A percentile compares a stretch with the other conserved stretches of the same genome.
These are phyloP conservation scores for Bruguiera sexangula DNA, from an alignment of 345 rosid species.

Conservation along the genomic window DNA sequence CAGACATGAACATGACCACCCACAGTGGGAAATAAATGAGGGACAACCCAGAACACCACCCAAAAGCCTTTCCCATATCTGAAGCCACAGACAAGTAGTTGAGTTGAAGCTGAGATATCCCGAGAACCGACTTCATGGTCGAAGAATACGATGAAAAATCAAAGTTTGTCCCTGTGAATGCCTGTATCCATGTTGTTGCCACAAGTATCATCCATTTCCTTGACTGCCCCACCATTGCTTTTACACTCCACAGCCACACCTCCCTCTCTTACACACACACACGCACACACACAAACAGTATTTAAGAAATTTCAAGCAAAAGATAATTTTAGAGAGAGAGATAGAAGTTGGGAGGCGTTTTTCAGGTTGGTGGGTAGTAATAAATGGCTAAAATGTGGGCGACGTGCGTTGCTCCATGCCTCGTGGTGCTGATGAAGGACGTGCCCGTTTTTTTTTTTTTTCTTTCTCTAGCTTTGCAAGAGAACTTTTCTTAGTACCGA, in stretches of 20 bases:
- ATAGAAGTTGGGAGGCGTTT: too few relatives aligned
- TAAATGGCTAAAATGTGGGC: neutral
- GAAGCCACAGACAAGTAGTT: slow-evolving; percentile 73
- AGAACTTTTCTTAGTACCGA: too few relatives aligned
- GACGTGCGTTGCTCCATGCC: neutral
- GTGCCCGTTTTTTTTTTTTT: neutral
- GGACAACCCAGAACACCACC: slow-evolving; percentile 72
- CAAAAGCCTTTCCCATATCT: slow-evolving; percentile 72
- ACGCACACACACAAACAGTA: too few relatives aligned
- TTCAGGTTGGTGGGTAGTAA: neutral
- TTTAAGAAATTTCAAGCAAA: too few relatives aligned
- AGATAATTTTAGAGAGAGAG: neutral
- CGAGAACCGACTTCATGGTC: slow-evolving; percentile 51
- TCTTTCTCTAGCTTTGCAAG: neutral
- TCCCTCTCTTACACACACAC: too few relatives aligned
- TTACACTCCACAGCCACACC: neutral
- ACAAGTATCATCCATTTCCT: slow-evolving; percentile 63
- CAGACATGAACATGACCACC: slow-evolving; percentile 55
- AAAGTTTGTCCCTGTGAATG: slow-evolving; percentile 78
- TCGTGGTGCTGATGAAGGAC: neutral
- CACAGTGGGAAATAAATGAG: slow-evolving; percentile 52
- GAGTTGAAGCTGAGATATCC: slow-evolving; percentile 66
- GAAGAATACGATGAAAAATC: slow-evolving; percentile 76
- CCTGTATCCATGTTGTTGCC: slow-evolving; percentile 73
- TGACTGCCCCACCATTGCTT: slow-evolving; percentile 48